Conservation (phyloP, 306 rosid species). For the Quercus berberidifolia region DNA sequence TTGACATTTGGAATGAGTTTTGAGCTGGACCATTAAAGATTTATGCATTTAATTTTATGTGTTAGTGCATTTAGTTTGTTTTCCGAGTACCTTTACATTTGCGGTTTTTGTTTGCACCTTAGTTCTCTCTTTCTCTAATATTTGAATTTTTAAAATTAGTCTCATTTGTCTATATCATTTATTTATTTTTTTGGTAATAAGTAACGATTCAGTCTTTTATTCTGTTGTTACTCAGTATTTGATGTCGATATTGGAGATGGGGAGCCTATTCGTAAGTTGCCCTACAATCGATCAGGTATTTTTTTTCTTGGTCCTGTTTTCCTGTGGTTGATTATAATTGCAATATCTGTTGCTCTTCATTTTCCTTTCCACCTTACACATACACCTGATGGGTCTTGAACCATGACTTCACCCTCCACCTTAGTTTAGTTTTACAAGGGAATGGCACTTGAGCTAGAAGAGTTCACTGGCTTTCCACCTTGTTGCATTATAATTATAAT, state of each 20-base stretch:
- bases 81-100: background rate
- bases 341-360: background rate
- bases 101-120: background rate
- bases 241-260: conserved; percentile 98
- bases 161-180: conserved; percentile 9
- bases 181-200: too few species aligned
- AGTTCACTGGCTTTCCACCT: conserved; percentile 11
- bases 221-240: conserved; percentile 58
- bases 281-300: conserved; percentile 83
- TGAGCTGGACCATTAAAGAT: background rate
- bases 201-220: background rate
- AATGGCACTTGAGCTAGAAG: background rate
- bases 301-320: conserved; percentile 6
- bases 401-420: too few species aligned
- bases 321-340: background rate
- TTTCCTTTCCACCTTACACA: background rate
- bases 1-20: background rate
- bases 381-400: too few species aligned
- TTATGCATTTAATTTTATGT: background rate
- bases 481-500: conserved; percentile 1
- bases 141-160: background rate
- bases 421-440: too few species aligned
- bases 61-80: background rate
- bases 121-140: background rate
- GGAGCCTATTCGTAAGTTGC: conserved; percentile 85